These are phyloP conservation scores for Pyracantha coccinea DNA, from an alignment of 331 rosid genomes.

Conservation along the genomic window DNA sequence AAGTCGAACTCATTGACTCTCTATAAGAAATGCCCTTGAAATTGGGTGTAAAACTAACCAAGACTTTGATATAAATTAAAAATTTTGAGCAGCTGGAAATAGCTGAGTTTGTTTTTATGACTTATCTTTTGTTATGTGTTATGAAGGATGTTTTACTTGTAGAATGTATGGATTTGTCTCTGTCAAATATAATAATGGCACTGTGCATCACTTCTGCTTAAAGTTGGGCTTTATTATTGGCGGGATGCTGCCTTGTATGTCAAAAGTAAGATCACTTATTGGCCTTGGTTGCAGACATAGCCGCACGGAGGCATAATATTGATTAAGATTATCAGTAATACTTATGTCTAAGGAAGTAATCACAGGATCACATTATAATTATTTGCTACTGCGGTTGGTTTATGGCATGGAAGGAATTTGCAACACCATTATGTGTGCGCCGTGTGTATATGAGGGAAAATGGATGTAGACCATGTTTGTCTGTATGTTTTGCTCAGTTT, in stretches of 20 bases:
- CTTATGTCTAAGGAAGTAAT: no score
- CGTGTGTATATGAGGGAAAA: not conserved
- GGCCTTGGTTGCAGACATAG: not conserved
- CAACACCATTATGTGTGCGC: no score
- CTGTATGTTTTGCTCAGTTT: not conserved
- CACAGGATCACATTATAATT: no score
- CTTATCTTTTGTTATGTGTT: not conserved
- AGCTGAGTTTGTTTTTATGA: not conserved
- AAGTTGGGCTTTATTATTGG: not conserved
- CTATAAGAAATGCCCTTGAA: not conserved
- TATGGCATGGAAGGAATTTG: not conserved
- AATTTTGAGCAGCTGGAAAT: not conserved
- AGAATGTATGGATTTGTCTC: not conserved
- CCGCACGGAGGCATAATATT: no score
- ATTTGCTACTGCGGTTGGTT: no score
- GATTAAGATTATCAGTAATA: no score
- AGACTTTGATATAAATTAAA: not conserved
- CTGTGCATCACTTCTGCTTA: not conserved
- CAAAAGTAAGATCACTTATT: not conserved
- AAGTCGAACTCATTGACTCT: not conserved
- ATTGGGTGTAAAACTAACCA: not conserved
- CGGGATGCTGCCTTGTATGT: not conserved
- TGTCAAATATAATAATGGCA: not conserved
- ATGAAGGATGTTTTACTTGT: not conserved
- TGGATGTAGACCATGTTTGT: not conserved